Conservation (phyloP, 164 flowering plant species). For the Umbilicus rupestris region DNA sequence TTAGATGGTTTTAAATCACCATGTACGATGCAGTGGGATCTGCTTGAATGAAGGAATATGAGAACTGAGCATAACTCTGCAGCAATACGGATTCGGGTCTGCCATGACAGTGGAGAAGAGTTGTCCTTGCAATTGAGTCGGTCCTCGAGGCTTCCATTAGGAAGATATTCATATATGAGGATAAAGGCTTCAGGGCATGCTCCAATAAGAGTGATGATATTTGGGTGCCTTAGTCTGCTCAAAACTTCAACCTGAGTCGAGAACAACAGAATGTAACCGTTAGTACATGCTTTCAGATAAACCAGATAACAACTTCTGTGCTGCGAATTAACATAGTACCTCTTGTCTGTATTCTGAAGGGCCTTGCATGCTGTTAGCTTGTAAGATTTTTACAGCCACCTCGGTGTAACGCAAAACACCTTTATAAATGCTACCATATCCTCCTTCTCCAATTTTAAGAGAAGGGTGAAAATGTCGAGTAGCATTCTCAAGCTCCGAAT, state of each 20-base stretch:
- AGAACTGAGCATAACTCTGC: conserved; percentile 50
- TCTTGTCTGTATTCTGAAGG: conserved; percentile 67
- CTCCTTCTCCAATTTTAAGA: conserved; percentile 75
- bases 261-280: not conserved
- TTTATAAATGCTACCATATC: conserved; percentile 65
- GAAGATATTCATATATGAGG: conserved; percentile 51
- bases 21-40: conserved; percentile 36
- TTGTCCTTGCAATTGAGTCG: conserved; percentile 41
- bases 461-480: conserved; percentile 42
- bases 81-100: conserved; percentile 42
- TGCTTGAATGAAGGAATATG: conserved; percentile 40
- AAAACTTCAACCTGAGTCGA: conserved; percentile 53
- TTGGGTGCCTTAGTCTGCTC: conserved; percentile 57
- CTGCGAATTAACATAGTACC: conserved; percentile 29
- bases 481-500: conserved; percentile 57
- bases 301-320: not conserved
- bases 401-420: conserved; percentile 50
- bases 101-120: conserved; percentile 50
- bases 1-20: conserved; percentile 52
- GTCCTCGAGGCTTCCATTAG: conserved; percentile 60
- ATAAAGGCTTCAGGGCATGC: conserved; percentile 44
- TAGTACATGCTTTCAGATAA: not conserved
- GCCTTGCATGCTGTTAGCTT: conserved; percentile 50
- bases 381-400: conserved; percentile 67
- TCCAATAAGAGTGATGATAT: conserved; percentile 55